Percentiles rank a stretch among this genome's conserved stretches.
phyloP scores from a whole-genome alignment of 352 stramenopile species.

The Salisapilia sapeloensis region DNA sequence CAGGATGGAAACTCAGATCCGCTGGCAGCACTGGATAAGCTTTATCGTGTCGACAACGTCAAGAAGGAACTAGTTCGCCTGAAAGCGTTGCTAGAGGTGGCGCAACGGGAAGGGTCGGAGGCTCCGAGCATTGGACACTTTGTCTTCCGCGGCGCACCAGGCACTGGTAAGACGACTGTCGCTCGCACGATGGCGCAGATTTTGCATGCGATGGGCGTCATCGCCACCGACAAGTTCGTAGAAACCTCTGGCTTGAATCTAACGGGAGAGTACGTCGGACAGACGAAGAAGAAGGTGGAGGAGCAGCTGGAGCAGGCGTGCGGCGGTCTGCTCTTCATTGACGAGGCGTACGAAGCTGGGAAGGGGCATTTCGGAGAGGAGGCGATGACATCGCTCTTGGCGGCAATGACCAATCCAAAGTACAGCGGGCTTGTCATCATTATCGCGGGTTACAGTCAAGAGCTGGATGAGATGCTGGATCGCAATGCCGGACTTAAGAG shows the following conservation, averaged over 20 bases:
- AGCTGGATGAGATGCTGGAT: slow-evolving; percentile 83
- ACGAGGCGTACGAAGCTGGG: slow-evolving; percentile 85
- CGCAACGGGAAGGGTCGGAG: slow-evolving; percentile 38
- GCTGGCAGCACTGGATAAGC: slow-evolving; percentile 16
- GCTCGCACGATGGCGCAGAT: slow-evolving; percentile 86
- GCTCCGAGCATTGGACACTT: slow-evolving; percentile 59
- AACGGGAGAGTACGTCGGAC: slow-evolving; percentile 74
- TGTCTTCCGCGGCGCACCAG: slow-evolving; percentile 77
- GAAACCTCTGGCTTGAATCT: slow-evolving; percentile 77
- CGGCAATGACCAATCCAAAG: slow-evolving; percentile 72
- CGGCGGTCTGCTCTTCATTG: slow-evolving; percentile 87
- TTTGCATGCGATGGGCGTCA: slow-evolving; percentile 83
- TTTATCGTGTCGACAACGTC: slow-evolving; percentile 51
- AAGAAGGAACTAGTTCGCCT: slow-evolving; percentile 30
- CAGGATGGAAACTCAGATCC: slow-evolving; percentile 12
- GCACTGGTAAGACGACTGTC: slow-evolving; percentile 83
- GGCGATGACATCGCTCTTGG: slow-evolving; percentile 81
- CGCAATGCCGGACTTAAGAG: slow-evolving; percentile 83
- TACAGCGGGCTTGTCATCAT: slow-evolving; percentile 82
- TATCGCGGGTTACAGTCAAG: slow-evolving; percentile 76
- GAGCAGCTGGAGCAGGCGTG: slow-evolving; percentile 78
- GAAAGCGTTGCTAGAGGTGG: slow-evolving; percentile 39
- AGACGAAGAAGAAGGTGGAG: slow-evolving; percentile 81
- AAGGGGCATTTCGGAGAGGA: slow-evolving; percentile 71
- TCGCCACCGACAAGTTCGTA: slow-evolving; percentile 85